Base-by-base conservation (phyloP, 352 stramenopile genomes). In the Thraustochytrium sp. region DNA sequence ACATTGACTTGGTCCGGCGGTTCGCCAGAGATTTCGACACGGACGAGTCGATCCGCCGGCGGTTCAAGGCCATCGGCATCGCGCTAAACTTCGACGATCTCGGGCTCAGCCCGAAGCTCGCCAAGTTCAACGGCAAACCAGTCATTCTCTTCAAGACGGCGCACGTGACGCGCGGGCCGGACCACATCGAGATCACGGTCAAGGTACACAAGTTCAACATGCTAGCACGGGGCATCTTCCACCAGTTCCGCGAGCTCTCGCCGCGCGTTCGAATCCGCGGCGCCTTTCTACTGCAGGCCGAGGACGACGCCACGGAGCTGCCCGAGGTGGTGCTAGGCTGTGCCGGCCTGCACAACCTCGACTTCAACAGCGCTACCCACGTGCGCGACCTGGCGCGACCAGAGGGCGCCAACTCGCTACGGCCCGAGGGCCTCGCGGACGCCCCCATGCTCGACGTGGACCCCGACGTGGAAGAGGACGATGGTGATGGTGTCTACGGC, bases 261-360 rank as follows among this genome's bases (percentile, higher is more conserved):
- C 26, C 23, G 13, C 13, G 34, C 13, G 21, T 80, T 23, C 11
- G 26, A 4, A 80, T 86, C 44, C 36, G 44, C 18, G 64, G 56
- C 21, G 83, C 40, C 18, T 86, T 86, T 54, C 61, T 78, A 31
- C 65, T 86, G 8, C 77, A 86, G 37, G 84, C 37, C 40, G 48
- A 83, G 55, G 44, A 76, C 36, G 83, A 86, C 29, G 9, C 21
- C 1, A 34, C 56, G 23, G 83, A 86, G 56, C 82, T 86, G 36
- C 83, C 83, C 13, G 83, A 86, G 73, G 59, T 26, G 44, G 37
- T 86, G 8, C 40, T 86, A 16, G 83, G 76, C n/a, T 85, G 75
- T 51, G 75, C 73, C 34, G 42, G 4, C 18, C 21, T 86, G 1
- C 65, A 82, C 59, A 72, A 82, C n/a, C 51, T 82, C 31, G 46